Base-by-base conservation (phyloP, 1,139 yeast species). In the Suhomyces kunorum region DNA sequence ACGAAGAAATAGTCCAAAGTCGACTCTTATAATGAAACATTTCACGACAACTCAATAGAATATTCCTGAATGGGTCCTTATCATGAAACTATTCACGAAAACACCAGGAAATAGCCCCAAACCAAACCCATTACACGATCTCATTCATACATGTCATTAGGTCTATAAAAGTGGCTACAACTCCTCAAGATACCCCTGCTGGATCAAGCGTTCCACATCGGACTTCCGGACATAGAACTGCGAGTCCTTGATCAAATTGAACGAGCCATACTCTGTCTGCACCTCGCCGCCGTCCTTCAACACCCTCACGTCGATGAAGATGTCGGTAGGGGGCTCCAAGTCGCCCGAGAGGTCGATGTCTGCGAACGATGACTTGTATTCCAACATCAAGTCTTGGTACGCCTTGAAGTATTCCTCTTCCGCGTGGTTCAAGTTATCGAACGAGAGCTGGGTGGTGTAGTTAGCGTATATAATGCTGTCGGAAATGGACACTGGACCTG, bases 251-350 rank as follows among this genome's bases (percentile, higher is more conserved):
- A 95, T 88, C 52, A 92, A 67, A 53, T 90, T 90, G 66, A 92
- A 89, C 6, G 89, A 96, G 22, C 98, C 98, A 53, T 92, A 92
- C 59, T 92, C 98, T 0, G 98, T 92, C 57, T 90, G 97, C 28
- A 92, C 89, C 58, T 92, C 98, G 1, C 98, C 98, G 0, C 96
- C 98, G 55, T 92, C 95, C 54, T 86, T 86, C 40, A 92, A 64
- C 8, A 92, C 98, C 40, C 98, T 69, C 3, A 92, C 98, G 56
- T 92, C 98, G 9, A 92, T 86, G 54, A 90, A 92, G 29, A 92
- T 85, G 51, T 88, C 95, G 20, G 78, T 78, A 1, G 98, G 98
- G 0, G 98, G 98, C 28, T 80, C 87, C 50, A 92, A 61, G 22
- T 87, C 81, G 0, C 98, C 98, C 19, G 92, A 79, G 28, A 92